These are phyloP conservation scores for Salicornia ramosissima DNA, from an alignment of 148 eudicot species.

Conservation along the genomic window DNA sequence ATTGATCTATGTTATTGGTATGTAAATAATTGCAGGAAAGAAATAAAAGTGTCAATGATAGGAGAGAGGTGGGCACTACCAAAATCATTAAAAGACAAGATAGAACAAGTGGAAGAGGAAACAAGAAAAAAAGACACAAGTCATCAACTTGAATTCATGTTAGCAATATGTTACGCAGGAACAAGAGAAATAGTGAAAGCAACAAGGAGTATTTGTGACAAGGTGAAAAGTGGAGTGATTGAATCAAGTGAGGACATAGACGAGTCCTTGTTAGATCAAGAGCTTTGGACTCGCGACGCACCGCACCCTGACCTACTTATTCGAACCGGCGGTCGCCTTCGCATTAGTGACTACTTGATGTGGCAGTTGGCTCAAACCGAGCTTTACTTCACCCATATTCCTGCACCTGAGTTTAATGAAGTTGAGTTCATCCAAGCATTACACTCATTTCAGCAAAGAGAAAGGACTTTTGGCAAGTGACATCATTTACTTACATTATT, in stretches of 20 bases:
- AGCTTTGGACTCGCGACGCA: background rate
- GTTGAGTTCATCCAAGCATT: background rate
- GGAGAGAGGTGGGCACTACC: too few species aligned
- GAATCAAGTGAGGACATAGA: background rate
- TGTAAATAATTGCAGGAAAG: too few species aligned
- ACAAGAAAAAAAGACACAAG: too few species aligned
- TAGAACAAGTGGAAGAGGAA: too few species aligned
- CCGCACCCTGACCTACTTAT: constrained; percentile 18
- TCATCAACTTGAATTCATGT: too few species aligned
- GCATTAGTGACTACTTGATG: constrained; percentile 10
- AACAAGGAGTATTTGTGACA: background rate
- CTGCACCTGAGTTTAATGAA: background rate
- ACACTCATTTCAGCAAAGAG: background rate
- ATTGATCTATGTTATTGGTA: too few species aligned
- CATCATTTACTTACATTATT: too few species aligned
- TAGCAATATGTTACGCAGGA: constrained; percentile 16
- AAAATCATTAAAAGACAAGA: too few species aligned
- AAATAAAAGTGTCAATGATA: too few species aligned
- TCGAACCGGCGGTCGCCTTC: constrained; percentile 10
- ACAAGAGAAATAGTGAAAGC: constrained; percentile 12
- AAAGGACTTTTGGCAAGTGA: background rate
- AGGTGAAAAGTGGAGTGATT: constrained; percentile 1
- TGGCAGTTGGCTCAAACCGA: constrained; percentile 19
- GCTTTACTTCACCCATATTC: constrained; percentile 4
- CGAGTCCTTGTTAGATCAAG: background rate